A percentile compares a stretch with the other conserved stretches of the same genome.
Conservation (phyloP, 163 green algal genomes). For the Picocystis sp. region DNA sequence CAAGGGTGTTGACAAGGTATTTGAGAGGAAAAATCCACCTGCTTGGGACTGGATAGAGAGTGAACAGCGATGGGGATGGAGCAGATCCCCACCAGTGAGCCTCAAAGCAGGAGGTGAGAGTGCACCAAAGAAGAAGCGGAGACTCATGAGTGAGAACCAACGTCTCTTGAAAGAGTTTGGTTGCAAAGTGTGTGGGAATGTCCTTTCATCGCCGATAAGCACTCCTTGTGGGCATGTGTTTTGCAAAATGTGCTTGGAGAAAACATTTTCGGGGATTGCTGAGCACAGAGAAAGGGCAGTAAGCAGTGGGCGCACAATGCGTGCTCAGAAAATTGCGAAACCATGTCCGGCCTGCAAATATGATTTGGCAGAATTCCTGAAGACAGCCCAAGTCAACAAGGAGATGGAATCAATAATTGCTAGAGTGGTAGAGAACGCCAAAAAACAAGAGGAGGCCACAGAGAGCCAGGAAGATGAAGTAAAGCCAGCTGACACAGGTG, state of each 20-base stretch:
- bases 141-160: slow-evolving; percentile 31
- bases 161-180: slow-evolving; percentile 42
- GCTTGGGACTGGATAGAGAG: slow-evolving; percentile 31
- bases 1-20: neutral
- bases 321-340: slow-evolving; percentile 48
- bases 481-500: slow-evolving; percentile 1
- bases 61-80: slow-evolving; percentile 55
- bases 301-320: slow-evolving; percentile 22
- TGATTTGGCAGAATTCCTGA: slow-evolving; percentile 57
- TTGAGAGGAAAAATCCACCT: too few species aligned
- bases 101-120: slow-evolving; percentile 16
- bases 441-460: neutral
- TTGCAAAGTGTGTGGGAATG: slow-evolving; percentile 56
- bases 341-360: slow-evolving; percentile 63
- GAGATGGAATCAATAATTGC: slow-evolving; percentile 46
- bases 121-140: slow-evolving; percentile 18
- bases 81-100: slow-evolving; percentile 24
- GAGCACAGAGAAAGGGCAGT: too few species aligned
- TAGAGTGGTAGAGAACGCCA: slow-evolving; percentile 27
- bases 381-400: slow-evolving; percentile 35
- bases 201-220: slow-evolving; percentile 38
- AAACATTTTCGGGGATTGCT: slow-evolving; percentile 16
- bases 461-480: slow-evolving; percentile 5
- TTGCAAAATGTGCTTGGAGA: slow-evolving; percentile 72
- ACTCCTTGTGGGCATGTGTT: slow-evolving; percentile 58